Conservation (phyloP, 495 filamentous ascomycete species). For the Neurospora tetraspora region DNA sequence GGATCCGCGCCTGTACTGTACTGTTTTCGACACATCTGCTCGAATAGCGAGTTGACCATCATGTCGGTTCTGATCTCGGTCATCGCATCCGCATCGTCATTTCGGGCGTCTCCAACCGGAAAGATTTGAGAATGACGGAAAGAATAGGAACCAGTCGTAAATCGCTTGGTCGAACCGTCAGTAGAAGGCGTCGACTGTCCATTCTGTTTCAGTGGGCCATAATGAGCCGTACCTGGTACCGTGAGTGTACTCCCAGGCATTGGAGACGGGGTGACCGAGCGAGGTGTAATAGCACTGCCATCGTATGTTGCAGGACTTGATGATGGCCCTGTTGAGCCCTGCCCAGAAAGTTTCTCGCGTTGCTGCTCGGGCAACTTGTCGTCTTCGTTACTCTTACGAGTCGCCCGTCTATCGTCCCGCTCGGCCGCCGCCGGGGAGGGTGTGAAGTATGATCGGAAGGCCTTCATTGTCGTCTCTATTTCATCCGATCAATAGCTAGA, state of each 20-base stretch:
- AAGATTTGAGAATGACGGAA: slow-evolving; percentile 28
- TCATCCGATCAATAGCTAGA: neutral
- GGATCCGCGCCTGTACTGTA: slow-evolving; percentile 43
- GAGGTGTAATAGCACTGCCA: neutral
- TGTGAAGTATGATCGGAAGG: slow-evolving; percentile 16
- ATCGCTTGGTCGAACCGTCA: neutral
- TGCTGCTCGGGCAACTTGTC: neutral
- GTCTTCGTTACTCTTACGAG: neutral
- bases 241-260: slow-evolving; percentile 7
- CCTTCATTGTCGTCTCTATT: slow-evolving; percentile 12
- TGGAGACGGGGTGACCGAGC: neutral
- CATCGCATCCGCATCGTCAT: slow-evolving; percentile 28
- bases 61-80: slow-evolving; percentile 47
- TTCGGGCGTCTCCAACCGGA: slow-evolving; percentile 38
- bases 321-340: neutral
- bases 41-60: slow-evolving; percentile 52
- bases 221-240: slow-evolving; percentile 7
- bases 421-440: slow-evolving; percentile 1
- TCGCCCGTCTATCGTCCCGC: neutral
- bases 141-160: neutral
- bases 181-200: neutral
- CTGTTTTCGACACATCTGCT: slow-evolving; percentile 46
- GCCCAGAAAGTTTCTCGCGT: neutral
- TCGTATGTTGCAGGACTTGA: neutral
- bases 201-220: too few species aligned